Conservation (phyloP, 768 basidiomycete genomes). For the Rhodotorula babjevae region DNA sequence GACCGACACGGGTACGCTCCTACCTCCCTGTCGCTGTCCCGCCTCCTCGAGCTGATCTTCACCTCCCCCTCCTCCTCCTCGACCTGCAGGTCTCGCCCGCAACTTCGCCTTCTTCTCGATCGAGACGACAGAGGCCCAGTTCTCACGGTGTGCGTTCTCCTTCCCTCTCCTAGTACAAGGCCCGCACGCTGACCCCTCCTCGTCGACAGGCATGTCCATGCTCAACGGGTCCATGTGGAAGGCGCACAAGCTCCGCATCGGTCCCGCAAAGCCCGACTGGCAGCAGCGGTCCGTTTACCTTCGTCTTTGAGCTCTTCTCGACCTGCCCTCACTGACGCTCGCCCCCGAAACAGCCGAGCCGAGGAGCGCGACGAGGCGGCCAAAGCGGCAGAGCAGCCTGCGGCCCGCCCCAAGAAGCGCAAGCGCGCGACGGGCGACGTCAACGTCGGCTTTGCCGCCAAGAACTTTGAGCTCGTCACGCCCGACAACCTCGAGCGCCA, state of each 20-base stretch:
- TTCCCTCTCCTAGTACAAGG: too few species aligned
- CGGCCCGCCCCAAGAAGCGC: constrained; percentile 21
- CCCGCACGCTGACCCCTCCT: too few species aligned
- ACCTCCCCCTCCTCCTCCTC: too few species aligned
- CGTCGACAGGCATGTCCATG: constrained; percentile 38
- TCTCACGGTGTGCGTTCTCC: constrained; percentile 19
- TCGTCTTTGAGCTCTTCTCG: neutral
- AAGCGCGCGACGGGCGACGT: constrained; percentile 27
- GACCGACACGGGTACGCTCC: constrained; percentile 4
- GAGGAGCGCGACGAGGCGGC: constrained; percentile 15
- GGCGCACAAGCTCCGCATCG: constrained; percentile 36
- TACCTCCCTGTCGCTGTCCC: neutral
- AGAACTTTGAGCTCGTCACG: constrained; percentile 35
- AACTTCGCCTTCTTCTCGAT: constrained; percentile 34
- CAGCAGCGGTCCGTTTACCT: constrained; percentile 12
- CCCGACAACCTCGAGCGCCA: constrained; percentile 27
- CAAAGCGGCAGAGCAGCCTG: neutral
- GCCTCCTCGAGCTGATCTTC: neutral
- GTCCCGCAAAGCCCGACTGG: constrained; percentile 26
- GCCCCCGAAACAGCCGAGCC: neutral
- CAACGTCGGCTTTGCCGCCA: constrained; percentile 7
- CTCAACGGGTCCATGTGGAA: constrained; percentile 38
- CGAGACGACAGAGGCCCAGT: constrained; percentile 25
- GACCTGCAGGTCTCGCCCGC: constrained; percentile 15
- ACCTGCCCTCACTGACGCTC: neutral